phyloP scores from a whole-genome alignment of 1,284 basidiomycete species.

The Pascua sp. region DNA sequence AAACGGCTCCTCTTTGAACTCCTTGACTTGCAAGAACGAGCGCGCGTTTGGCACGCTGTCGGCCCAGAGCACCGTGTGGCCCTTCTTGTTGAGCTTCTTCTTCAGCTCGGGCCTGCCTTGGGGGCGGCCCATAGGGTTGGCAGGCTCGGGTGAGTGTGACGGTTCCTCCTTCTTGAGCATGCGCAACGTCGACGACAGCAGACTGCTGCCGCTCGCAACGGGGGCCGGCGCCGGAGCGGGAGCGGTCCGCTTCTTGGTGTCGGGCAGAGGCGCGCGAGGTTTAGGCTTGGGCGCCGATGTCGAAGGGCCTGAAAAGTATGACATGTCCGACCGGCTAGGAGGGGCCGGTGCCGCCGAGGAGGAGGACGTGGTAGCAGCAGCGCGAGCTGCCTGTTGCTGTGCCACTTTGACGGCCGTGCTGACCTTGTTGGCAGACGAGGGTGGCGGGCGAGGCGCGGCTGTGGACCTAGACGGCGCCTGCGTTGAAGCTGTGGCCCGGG shows the following conservation, averaged over 20 bases:
- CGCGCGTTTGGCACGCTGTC: slow-evolving; percentile 26
- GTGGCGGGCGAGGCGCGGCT: background rate
- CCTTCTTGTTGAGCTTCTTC: slow-evolving; percentile 32
- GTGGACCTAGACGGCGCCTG: background rate
- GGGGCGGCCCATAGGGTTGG: background rate
- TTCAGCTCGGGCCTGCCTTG: background rate
- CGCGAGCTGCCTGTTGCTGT: too few species aligned
- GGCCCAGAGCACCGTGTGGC: slow-evolving; percentile 30
- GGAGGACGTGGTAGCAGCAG: too few species aligned
- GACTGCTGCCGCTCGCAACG: background rate
- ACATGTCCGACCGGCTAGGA: slow-evolving; percentile 23
- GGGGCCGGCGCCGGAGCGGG: background rate
- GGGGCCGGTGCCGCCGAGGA: too few species aligned
- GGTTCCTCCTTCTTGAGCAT: slow-evolving; percentile 12
- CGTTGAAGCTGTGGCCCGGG: background rate
- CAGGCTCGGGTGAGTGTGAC: background rate
- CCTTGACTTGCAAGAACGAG: slow-evolving; percentile 22
- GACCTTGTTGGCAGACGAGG: background rate
- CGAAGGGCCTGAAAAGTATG: slow-evolving; percentile 29
- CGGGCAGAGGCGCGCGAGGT: slow-evolving; percentile 18
- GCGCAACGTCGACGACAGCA: slow-evolving; percentile 11
- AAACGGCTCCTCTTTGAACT: slow-evolving; percentile 30
- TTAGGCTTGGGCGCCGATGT: slow-evolving; percentile 19
- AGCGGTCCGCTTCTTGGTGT: slow-evolving; percentile 24
- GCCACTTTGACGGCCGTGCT: too few species aligned